Evolutionary conservation across 2,329 filamentous ascomycete genomes (phyloP).

Genomic region (Sporothrix humicola): DNA sequence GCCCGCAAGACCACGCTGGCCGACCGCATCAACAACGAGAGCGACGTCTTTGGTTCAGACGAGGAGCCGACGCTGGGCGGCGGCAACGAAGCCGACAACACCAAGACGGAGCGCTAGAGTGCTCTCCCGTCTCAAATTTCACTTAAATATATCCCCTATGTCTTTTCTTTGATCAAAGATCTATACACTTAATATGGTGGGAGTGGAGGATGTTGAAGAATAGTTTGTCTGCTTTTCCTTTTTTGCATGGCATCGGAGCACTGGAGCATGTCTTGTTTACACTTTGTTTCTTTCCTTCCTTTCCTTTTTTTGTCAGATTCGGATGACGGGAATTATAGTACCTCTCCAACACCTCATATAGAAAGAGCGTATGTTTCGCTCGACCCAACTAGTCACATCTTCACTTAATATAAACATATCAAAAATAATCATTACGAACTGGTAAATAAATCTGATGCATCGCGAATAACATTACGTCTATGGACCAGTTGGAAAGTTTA

Average conservation of each 20-base stretch:
- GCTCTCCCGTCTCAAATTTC: conserved; percentile 43
- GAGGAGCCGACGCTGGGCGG: conserved; percentile 15
- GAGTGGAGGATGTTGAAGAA: neutral
- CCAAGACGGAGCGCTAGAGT: neutral
- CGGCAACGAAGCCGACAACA: neutral
- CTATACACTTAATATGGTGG: conserved; percentile 6
- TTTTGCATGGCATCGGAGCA: conserved; percentile 14
- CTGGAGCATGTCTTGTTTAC: neutral
- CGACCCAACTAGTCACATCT: neutral
- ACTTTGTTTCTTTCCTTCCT: neutral
- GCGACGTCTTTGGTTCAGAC: conserved; percentile 39
- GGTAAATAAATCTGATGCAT: neutral
- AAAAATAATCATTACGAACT: neutral
- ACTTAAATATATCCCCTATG: neutral
- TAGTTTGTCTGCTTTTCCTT: neutral
- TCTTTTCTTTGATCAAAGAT: conserved; percentile 11
- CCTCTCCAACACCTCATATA: conserved; percentile 13
- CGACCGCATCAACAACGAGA: conserved; percentile 39
- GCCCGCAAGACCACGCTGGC: conserved; percentile 27
- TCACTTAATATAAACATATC: neutral
- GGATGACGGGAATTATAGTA: neutral
- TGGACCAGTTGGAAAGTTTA: neutral
- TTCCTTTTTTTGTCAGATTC: neutral
- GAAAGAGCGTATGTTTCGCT: neutral
- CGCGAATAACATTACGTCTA: conserved; percentile 4